Base-by-base conservation (phyloP, 2,329 filamentous ascomycete genomes). In the Colletotrichum euphorbiae region DNA sequence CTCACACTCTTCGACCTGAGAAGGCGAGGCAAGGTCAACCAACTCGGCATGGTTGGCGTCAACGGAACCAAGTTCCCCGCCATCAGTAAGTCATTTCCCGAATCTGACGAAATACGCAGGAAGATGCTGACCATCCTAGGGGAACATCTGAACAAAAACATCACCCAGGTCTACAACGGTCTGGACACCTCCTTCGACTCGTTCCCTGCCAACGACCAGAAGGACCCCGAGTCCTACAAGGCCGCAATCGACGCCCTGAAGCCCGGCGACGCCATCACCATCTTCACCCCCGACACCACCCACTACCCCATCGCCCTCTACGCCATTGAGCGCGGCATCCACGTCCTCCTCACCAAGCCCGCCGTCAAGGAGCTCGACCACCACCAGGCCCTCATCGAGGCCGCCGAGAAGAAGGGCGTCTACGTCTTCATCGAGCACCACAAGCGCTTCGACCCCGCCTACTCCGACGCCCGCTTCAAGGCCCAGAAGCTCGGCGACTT, bases 361-460 rank as follows among this genome's bases (percentile, higher is more conserved):
- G 94, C 94, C 28, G 93, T 96, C 70, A 95, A 97, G 82, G 87
- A 89, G 5, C 89, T 98, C 3, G 85, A 86, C 48, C 89, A 97
- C 79, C 94, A 98, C 81, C 87, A 92, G 71, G 81, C 89, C 38
- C 89, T 98, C 15, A 84, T 97, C 63, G 87, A 87, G 57, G 92
- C 90, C 24, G 89, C 93, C 6, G 85, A 86, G 71, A 89, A 92
- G 76, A 83, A 92, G 78, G 89, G 90, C 71, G 94, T 98, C 67
- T 95, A 94, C 77, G 93, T 97, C 72, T 97, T 93, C 82, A 86
- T 98, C 74, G 94, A 98, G 85, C 94, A 98, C 82, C 94, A 98
- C 87, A 98, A 98, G 85, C 93, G 95, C 66, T 98, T 91, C 81
- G 94, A 98, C 78, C 94, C 94, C 2, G 93, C 93, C 21, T 98